Base-by-base conservation (phyloP, 139 green algal species). In the Choricystis sp. region DNA sequence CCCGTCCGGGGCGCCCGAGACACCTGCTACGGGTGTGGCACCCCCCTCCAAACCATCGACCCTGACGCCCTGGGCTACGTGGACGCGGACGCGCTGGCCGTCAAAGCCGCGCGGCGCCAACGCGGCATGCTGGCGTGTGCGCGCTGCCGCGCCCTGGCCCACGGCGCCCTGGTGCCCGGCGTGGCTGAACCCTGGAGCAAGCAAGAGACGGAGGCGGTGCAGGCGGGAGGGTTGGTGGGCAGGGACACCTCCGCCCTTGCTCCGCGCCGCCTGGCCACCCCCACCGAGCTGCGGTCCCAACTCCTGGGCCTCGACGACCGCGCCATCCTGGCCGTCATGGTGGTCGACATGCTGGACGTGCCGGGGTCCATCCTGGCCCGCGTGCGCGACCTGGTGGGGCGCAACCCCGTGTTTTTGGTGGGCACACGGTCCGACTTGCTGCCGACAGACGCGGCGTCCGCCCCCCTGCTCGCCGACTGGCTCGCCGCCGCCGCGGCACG, bases 341-440 rank as follows among this genome's bases (percentile, higher is more conserved):
- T 97, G 73, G 81, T 95, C 49, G 91, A 97, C 74, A 66, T 97
- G 29, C 61, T 89, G 58, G 91, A 98, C 72, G 80, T 77, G 1
- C 77, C 68, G 4, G 90, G 90, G 24, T 89, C 65, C 64, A 79
- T 90, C 22, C 68, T 94, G 55, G 66, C 59, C 1, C 9, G 40
- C 9, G 79, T 96, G 26, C 75, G 92, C 5, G 84, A 95, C 64
- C 71, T 97, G 55, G 82, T 96, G 23, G 88, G 91, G 4, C 63
- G 55, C 28, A 98, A 98, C 71, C 91, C 91, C n/a, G 83, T 97
- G 24, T 60, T 96, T 21, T 61, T 96, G 31, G 72, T 98, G 2
- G 90, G 85, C 61, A 97, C 90, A 28, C 97, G 96, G 77, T 75
- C 66, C 3, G 91, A 98, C 74, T 80, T 98, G 62, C 79, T 98